These are phyloP conservation scores for Kodamaea kaohsiungensis DNA, from an alignment of 805 yeast genomes.

Conservation along the genomic window DNA sequence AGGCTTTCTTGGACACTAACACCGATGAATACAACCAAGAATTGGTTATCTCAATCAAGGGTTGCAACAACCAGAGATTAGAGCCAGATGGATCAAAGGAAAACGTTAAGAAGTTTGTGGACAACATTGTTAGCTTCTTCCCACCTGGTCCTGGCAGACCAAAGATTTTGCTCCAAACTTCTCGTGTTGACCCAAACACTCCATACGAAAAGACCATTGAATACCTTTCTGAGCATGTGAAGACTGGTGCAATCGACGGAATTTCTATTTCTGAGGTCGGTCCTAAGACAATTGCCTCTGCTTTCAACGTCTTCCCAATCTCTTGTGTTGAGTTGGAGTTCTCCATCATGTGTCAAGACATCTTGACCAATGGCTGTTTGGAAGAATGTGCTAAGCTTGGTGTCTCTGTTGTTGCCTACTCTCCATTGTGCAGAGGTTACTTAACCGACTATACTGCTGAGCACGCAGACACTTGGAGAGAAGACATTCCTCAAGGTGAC, in stretches of 20 bases:
- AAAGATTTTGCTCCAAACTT: conserved; percentile 56
- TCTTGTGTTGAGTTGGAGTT: conserved; percentile 77
- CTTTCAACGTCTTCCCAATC: conserved; percentile 56
- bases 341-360: conserved; percentile 65
- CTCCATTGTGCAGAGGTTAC: conserved; percentile 81
- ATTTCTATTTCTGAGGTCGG: conserved; percentile 75
- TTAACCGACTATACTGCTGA: conserved; percentile 62
- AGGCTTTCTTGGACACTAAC: conserved; percentile 53
- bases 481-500: conserved; percentile 59
- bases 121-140: conserved; percentile 36
- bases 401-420: conserved; percentile 76
- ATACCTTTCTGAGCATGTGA: conserved; percentile 57
- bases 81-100: conserved; percentile 54
- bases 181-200: conserved; percentile 61
- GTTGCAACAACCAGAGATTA: conserved; percentile 46
- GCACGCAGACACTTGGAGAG: conserved; percentile 27
- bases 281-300: conserved; percentile 59
- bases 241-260: conserved; percentile 66
- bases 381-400: conserved; percentile 54
- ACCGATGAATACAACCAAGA: conserved; percentile 56
- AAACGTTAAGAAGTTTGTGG: conserved; percentile 49
- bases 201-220: conserved; percentile 61
- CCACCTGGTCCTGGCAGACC: conserved; percentile 33
- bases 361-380: conserved; percentile 61
- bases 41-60: conserved; percentile 67